These are phyloP conservation scores for Penicillium pulvis DNA, from an alignment of 495 filamentous ascomycete genomes.

Conservation along the genomic window DNA sequence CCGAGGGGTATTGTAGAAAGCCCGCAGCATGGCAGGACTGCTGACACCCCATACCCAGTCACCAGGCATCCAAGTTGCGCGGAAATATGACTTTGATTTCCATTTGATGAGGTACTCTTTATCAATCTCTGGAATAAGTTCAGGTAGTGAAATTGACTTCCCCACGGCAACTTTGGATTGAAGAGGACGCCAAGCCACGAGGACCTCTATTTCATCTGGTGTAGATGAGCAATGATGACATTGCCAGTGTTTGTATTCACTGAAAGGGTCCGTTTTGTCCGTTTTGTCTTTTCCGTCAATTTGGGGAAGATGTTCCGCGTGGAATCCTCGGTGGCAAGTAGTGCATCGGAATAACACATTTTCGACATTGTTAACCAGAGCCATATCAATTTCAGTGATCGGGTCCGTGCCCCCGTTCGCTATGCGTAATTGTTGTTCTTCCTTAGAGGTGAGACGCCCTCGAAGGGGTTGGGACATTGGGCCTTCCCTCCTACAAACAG, in stretches of 20 bases:
- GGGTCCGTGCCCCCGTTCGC: slow-evolving; percentile 81
- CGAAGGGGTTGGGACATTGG: slow-evolving; percentile 69
- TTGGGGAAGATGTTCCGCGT: slow-evolving; percentile 71
- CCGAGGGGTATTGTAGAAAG: slow-evolving; percentile 71
- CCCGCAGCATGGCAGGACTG: slow-evolving; percentile 60
- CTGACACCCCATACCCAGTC: slow-evolving; percentile 86
- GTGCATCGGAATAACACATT: slow-evolving; percentile 83
- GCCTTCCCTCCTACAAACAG: slow-evolving; percentile 62
- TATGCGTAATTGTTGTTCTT: slow-evolving; percentile 79
- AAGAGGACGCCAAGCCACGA: slow-evolving; percentile 86
- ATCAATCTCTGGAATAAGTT: slow-evolving; percentile 65
- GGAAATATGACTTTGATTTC: slow-evolving; percentile 74
- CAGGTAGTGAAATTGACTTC: slow-evolving; percentile 38
- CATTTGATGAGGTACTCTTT: slow-evolving; percentile 94
- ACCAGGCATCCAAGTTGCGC: slow-evolving; percentile 81
- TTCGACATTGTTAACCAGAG: slow-evolving; percentile 70
- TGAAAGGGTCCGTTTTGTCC: slow-evolving; percentile 44
- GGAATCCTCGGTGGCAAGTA: slow-evolving; percentile 75
- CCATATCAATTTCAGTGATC: slow-evolving; percentile 58
- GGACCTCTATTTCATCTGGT: slow-evolving; percentile 61
- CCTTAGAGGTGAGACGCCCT: slow-evolving; percentile 65
- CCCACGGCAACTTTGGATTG: slow-evolving; percentile 48
- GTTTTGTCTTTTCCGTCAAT: slow-evolving; percentile 24
- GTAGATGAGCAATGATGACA: slow-evolving; percentile 71
- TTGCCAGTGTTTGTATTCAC: slow-evolving; percentile 69